Evolutionary conservation across 75 land plant genomes (phyloP).

Genomic region (Picea sitchensis): DNA sequence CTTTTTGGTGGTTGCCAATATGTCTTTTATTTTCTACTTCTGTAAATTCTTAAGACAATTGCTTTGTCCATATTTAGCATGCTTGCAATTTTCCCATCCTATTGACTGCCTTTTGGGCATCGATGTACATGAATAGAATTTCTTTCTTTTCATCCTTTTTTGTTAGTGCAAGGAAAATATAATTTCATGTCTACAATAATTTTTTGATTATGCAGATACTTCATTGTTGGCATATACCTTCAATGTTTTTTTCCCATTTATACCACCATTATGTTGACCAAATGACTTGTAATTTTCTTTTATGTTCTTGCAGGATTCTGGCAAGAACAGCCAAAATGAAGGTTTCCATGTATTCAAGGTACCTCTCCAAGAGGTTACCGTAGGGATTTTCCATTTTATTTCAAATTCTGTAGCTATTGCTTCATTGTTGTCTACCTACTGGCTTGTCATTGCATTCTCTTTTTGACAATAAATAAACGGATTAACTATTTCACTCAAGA

Average conservation of each 20-base stretch:
- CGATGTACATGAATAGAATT: not conserved
- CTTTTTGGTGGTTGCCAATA: too few species aligned
- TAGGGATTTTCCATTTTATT: too few species aligned
- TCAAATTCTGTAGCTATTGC: too few species aligned
- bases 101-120: not conserved
- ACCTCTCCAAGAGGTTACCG: not conserved
- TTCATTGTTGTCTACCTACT: too few species aligned
- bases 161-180: not conserved
- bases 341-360: slow-evolving; percentile 99
- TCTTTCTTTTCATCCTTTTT: not conserved
- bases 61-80: not conserved
- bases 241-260: not conserved
- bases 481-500: too few species aligned
- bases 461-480: too few species aligned
- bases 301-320: slow-evolving; percentile 53
- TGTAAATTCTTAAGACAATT: too few species aligned
- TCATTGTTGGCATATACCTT: not conserved
- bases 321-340: slow-evolving; percentile 90
- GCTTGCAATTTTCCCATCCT: not conserved
- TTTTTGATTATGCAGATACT: not conserved
- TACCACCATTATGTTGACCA: too few species aligned
- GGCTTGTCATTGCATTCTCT: too few species aligned
- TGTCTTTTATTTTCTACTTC: too few species aligned
- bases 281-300: not conserved
- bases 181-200: not conserved